Evolutionary conservation across 2,329 filamentous ascomycete species (phyloP).

Genomic region (Zalaria obscura): DNA sequence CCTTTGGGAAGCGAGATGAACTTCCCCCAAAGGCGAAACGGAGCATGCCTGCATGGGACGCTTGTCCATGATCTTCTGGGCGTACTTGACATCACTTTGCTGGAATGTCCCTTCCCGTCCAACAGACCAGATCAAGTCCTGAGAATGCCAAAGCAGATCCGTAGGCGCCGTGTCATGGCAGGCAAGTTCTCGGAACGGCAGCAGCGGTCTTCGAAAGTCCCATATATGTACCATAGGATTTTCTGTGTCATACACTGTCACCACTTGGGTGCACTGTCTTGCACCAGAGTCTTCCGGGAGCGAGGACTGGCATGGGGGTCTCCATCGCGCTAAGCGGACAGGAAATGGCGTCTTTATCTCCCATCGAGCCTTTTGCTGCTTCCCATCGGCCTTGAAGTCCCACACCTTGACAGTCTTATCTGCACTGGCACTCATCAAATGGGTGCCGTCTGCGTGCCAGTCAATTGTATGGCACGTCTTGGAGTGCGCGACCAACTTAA

Average conservation of each 20-base stretch:
- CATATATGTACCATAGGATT: constrained; percentile 48
- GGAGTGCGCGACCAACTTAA: constrained; percentile 48
- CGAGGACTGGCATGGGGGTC: constrained; percentile 42
- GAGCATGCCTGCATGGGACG: constrained; percentile 42
- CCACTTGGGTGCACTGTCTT: constrained; percentile 48
- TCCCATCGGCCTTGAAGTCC: constrained; percentile 44
- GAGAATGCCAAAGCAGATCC: constrained; percentile 50
- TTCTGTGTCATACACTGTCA: constrained; percentile 47
- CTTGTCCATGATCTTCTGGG: constrained; percentile 43
- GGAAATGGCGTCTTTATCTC: constrained; percentile 46
- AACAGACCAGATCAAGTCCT: constrained; percentile 51
- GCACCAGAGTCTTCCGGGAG: constrained; percentile 36
- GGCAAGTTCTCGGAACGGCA: constrained; percentile 49
- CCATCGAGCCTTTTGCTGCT: constrained; percentile 44
- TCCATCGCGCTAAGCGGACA: constrained; percentile 48
- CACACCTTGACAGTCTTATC: constrained; percentile 50
- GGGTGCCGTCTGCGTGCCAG: constrained; percentile 54
- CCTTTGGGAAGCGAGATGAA: constrained; percentile 40
- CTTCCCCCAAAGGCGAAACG: constrained; percentile 42
- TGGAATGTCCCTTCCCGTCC: constrained; percentile 46
- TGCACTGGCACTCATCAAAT: constrained; percentile 47
- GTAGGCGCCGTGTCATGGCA: constrained; percentile 40
- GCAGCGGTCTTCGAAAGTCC: constrained; percentile 47
- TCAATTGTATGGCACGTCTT: constrained; percentile 47
- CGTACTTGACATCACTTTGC: constrained; percentile 47